Percentiles rank a stretch among this genome's conserved stretches.
Conservation (phyloP, 805 yeast genomes). For the Metschnikowia drakensbergensis region DNA sequence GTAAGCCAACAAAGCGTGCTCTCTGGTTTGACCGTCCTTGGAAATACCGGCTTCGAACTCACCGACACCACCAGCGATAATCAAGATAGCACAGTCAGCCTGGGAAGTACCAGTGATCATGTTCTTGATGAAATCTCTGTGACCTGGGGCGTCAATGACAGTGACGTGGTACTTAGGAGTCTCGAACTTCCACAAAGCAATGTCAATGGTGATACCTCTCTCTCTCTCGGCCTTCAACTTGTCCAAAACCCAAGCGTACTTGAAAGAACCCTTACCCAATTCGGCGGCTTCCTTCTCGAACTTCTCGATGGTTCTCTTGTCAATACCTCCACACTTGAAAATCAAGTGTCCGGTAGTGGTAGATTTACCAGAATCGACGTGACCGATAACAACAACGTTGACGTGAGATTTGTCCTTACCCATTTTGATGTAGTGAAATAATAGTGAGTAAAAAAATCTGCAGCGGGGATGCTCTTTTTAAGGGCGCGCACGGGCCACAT, state of each 20-base stretch:
- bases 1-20: constrained; percentile 77
- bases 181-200: constrained; percentile 90
- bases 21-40: constrained; percentile 93
- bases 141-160: constrained; percentile 94
- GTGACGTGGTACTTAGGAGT: constrained; percentile 87
- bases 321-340: constrained; percentile 99
- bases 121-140: constrained; percentile 94
- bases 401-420: constrained; percentile 28
- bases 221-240: constrained; percentile 94
- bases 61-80: constrained; percentile 90
- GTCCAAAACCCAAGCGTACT: constrained; percentile 97
- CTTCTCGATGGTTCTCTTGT: constrained; percentile 98
- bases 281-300: constrained; percentile 98
- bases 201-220: constrained; percentile 95
- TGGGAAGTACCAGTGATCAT: constrained; percentile 81
- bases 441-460: constrained; percentile 9
- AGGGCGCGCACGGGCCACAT: constrained; percentile 8
- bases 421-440: constrained; percentile 8
- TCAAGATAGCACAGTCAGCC: constrained; percentile 89
- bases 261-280: constrained; percentile 95
- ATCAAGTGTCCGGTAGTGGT: constrained; percentile 99
- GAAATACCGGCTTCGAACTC: constrained; percentile 95
- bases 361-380: constrained; percentile 98
- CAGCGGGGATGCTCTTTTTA: constrained; percentile 7
- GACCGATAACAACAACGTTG: constrained; percentile 99